Evolutionary conservation across 192 early-diverging fungal genomes (phyloP), one percentile per base, ranked within the genome.

Genomic region (Coemansia sp.): DNA sequence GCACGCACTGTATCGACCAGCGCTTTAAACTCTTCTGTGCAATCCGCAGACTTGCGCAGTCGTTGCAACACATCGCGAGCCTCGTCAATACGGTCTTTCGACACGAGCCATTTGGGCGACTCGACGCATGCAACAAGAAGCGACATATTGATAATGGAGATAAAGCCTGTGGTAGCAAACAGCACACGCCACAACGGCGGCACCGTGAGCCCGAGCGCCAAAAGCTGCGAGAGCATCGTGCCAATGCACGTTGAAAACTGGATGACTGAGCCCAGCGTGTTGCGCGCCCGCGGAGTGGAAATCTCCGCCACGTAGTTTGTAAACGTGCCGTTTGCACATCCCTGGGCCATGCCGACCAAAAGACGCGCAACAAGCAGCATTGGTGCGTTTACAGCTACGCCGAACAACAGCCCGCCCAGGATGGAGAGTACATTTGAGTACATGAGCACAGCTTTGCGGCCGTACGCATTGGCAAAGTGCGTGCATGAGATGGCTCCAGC

Each of bases 181-280:
- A 91, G 77, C 3, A 85, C 23, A 32, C 93, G 80, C 93, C 93
- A 95, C 2, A 85, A 62, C 10, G 87, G 85, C 3, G 88, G 71
- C 24, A 21, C 65, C 3, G 78, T 66, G 58, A 89, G 78, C n/a
- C 83, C 82, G 2, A 91, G 69, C 14, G 85, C 89, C 37, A 79
- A 60, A 1, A 85, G 27, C 57, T 87, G 85, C 43, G 86, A 79
- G 4, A 87, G 15, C 54, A 91, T 68, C 25, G 92, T 87, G n/a
- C 93, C 93, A 22, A 89, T 55, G 14, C 89, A 89, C 35, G 93
- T 85, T 2, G 83, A 71, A 60, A 91, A 63, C 80, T 93, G 92
- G 54, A 85, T 85, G 60, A 87, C 74, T 0, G 83, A 79, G 2
- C 91, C 90, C 65, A 93, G 74, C 6, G 83, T 67, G 17, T 87